phyloP scores from a whole-genome alignment of 2,329 filamentous ascomycete genomes.

The Sclerotinia trifoliorum region DNA sequence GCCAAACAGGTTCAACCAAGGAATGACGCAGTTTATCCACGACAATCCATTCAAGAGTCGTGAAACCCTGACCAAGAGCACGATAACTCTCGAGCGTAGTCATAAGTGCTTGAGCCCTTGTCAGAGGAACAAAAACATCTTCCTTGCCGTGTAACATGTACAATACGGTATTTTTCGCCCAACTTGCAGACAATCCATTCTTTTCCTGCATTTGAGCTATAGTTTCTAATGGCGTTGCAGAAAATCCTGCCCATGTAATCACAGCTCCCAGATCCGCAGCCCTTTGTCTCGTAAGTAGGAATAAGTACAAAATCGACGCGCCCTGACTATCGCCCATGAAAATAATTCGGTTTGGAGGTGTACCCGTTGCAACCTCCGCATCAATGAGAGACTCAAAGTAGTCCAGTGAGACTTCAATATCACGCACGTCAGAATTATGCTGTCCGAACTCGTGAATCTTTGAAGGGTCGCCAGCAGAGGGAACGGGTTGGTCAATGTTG shows the following conservation, averaged over 20 bases:
- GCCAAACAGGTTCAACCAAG: constrained; percentile 21
- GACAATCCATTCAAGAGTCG: constrained; percentile 21
- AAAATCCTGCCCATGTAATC: constrained; percentile 24
- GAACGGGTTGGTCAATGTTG: constrained; percentile 23
- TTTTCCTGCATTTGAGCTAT: constrained; percentile 21
- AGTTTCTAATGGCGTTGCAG: constrained; percentile 20
- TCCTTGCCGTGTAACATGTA: constrained; percentile 26
- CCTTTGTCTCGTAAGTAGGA: constrained; percentile 22
- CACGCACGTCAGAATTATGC: constrained; percentile 19
- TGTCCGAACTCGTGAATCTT: constrained; percentile 15
- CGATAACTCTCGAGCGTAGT: constrained; percentile 19
- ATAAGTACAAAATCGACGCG: constrained; percentile 21
- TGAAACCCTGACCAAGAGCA: constrained; percentile 23
- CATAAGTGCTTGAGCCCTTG: constrained; percentile 18
- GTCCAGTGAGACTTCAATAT: constrained; percentile 25
- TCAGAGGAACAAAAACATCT: constrained; percentile 23
- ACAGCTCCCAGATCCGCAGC: constrained; percentile 22
- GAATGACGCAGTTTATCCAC: constrained; percentile 21
- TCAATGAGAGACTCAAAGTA: constrained; percentile 25
- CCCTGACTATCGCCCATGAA: constrained; percentile 29
- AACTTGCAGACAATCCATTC: constrained; percentile 16
- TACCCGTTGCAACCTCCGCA: constrained; percentile 19
- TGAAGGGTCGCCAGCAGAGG: constrained; percentile 15
- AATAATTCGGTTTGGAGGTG: constrained; percentile 21
- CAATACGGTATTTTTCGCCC: constrained; percentile 24